Percentiles rank a stretch among this genome's conserved stretches.
Evolutionary conservation across 768 basidiomycete species (phyloP).

Genomic region (Phaffia australis): DNA sequence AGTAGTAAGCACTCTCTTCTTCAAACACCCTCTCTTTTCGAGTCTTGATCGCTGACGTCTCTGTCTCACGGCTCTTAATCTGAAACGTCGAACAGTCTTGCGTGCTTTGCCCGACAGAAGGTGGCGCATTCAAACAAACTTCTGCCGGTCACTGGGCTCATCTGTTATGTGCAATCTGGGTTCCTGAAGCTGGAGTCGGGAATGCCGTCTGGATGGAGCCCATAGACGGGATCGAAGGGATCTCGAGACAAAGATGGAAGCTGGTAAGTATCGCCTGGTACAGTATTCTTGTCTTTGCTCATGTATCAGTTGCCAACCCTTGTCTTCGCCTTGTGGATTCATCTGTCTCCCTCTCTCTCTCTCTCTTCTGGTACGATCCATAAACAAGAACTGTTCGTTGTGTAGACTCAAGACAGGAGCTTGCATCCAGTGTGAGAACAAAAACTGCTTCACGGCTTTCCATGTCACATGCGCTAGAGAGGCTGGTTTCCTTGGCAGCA

Average conservation of each 20-base stretch:
- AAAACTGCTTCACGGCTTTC: conserved; percentile 82
- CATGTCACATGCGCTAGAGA: conserved; percentile 89
- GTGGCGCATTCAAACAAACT: conserved; percentile 97
- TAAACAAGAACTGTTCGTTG: conserved; percentile 51
- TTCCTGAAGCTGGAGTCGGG: conserved; percentile 82
- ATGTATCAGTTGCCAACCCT: neutral
- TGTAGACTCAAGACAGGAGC: conserved; percentile 60
- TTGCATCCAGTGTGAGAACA: conserved; percentile 90
- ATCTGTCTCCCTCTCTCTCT: neutral
- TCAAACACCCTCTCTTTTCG: neutral
- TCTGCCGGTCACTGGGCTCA: conserved; percentile 88
- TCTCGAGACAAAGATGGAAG: conserved; percentile 87
- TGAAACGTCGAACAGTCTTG: conserved; percentile 55
- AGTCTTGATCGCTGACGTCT: neutral
- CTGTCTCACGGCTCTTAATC: neutral
- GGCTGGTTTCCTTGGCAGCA: conserved; percentile 55
- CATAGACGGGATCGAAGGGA: conserved; percentile 73
- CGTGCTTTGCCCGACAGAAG: conserved; percentile 90
- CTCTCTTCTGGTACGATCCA: neutral
- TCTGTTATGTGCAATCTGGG: conserved; percentile 91
- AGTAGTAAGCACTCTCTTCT: conserved; percentile 51
- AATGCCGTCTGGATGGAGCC: conserved; percentile 99
- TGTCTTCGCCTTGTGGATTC: neutral
- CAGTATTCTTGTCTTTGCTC: neutral
- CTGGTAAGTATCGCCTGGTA: conserved; percentile 50